phyloP scores from a whole-genome alignment of 768 basidiomycete genomes.

The Terana coerulea region DNA sequence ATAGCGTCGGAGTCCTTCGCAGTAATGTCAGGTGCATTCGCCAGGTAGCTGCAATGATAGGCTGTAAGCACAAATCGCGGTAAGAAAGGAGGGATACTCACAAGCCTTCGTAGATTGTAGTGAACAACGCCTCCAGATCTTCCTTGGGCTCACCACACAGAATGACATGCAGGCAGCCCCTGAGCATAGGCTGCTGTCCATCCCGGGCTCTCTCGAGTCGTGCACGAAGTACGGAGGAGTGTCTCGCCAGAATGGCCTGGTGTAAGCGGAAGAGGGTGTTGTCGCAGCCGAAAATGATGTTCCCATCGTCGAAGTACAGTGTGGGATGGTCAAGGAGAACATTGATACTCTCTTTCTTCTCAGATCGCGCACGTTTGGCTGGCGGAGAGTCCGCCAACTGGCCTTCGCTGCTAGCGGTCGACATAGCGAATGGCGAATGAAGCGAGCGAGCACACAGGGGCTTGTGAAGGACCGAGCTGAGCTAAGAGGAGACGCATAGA shows the following conservation, averaged over 20 bases:
- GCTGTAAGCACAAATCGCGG: not conserved
- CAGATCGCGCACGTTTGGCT: too few species aligned
- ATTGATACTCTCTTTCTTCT: not conserved
- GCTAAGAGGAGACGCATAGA: too few species aligned
- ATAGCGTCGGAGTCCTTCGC: too few species aligned
- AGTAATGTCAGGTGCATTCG: too few species aligned
- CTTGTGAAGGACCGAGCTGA: too few species aligned
- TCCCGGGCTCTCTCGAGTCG: not conserved
- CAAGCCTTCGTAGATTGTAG: slow-evolving; percentile 15
- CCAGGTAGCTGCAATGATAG: too few species aligned
- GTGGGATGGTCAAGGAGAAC: slow-evolving; percentile 2
- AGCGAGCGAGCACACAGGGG: too few species aligned
- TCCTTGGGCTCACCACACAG: slow-evolving; percentile 10
- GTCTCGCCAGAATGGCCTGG: slow-evolving; percentile 2
- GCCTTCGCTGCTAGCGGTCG: too few species aligned
- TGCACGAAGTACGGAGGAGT: slow-evolving; percentile 11
- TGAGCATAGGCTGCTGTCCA: not conserved
- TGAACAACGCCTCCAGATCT: slow-evolving; percentile 14
- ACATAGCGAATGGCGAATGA: too few species aligned
- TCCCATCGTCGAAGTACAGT: slow-evolving; percentile 5
- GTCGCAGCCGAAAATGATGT: slow-evolving; percentile 2
- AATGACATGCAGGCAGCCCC: slow-evolving; percentile 2
- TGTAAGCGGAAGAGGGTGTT: not conserved
- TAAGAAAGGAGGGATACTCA: slow-evolving; percentile 5
- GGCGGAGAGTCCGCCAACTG: too few species aligned